Conservation (phyloP, 495 filamentous ascomycete genomes). For the Hypoxylon crocopeplum region DNA sequence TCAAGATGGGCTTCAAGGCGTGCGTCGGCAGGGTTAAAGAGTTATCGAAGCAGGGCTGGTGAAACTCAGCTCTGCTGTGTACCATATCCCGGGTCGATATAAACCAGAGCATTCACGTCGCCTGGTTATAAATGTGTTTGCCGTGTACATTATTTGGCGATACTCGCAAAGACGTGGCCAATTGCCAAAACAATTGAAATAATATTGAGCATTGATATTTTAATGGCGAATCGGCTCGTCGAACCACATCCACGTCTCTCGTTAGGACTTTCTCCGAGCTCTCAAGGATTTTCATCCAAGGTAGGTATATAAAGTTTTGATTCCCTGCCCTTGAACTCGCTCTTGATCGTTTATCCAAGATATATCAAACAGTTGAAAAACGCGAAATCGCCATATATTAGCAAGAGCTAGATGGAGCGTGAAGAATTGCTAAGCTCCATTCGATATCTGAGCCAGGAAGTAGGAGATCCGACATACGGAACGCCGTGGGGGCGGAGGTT, state of each 20-base stretch:
- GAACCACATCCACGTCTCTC: too few relatives aligned
- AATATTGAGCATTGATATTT: too few relatives aligned
- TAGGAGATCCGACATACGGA: neutral
- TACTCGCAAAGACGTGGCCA: neutral
- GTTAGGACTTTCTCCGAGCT: too few relatives aligned
- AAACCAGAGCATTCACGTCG: neutral
- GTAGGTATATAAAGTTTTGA: too few relatives aligned
- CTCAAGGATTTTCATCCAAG: too few relatives aligned
- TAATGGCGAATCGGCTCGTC: too few relatives aligned
- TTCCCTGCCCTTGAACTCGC: too few relatives aligned
- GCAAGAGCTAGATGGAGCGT: neutral
- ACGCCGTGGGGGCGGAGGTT: neutral
- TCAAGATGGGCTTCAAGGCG: slow-evolving; percentile 68
- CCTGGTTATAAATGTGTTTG: slow-evolving; percentile 15
- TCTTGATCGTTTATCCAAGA: neutral
- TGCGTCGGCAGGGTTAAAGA: slow-evolving; percentile 65
- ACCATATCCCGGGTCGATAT: slow-evolving; percentile 12
- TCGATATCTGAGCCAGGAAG: neutral
- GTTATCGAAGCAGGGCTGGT: slow-evolving; percentile 79
- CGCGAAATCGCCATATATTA: neutral
- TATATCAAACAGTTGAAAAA: neutral
- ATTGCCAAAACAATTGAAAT: too few relatives aligned
- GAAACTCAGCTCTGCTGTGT: slow-evolving; percentile 11
- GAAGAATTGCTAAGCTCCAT: neutral
- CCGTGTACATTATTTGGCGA: slow-evolving; percentile 15